Conservation (phyloP, 805 yeast species). For the Monosporozyma unispora region DNA sequence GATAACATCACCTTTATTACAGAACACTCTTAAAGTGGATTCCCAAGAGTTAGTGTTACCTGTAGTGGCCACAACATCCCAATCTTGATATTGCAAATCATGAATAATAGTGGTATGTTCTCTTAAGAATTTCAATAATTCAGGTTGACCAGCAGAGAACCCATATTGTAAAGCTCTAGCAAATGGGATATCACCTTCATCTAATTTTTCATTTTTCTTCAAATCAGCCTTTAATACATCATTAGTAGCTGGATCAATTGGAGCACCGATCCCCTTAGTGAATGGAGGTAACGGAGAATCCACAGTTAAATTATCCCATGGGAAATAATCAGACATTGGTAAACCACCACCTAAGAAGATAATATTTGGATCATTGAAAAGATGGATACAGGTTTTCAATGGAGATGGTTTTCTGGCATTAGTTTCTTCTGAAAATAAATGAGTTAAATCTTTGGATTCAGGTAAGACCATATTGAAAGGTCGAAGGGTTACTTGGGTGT, state of each 20-base stretch:
- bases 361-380: slow-evolving; percentile 62
- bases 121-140: slow-evolving; percentile 53
- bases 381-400: slow-evolving; percentile 75
- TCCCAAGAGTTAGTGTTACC: slow-evolving; percentile 95
- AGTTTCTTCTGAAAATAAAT: slow-evolving; percentile 72
- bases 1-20: slow-evolving; percentile 72
- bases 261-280: slow-evolving; percentile 65
- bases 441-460: slow-evolving; percentile 61
- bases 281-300: slow-evolving; percentile 77
- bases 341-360: slow-evolving; percentile 93
- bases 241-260: slow-evolving; percentile 25
- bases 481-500: no score
- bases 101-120: slow-evolving; percentile 61
- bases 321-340: slow-evolving; percentile 86
- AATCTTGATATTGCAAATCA: slow-evolving; percentile 45
- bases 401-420: slow-evolving; percentile 67
- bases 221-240: slow-evolving; percentile 25
- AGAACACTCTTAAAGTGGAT: slow-evolving; percentile 66
- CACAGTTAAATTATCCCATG: slow-evolving; percentile 69
- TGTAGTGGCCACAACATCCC: slow-evolving; percentile 62
- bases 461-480: slow-evolving; percentile 29
- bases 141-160: slow-evolving; percentile 69
- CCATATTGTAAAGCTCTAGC: slow-evolving; percentile 91
- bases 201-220: slow-evolving; percentile 33
- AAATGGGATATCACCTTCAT: slow-evolving; percentile 59